Evolutionary conservation across 345 rosid species (phyloP).

Genomic region (Acer negundo): DNA sequence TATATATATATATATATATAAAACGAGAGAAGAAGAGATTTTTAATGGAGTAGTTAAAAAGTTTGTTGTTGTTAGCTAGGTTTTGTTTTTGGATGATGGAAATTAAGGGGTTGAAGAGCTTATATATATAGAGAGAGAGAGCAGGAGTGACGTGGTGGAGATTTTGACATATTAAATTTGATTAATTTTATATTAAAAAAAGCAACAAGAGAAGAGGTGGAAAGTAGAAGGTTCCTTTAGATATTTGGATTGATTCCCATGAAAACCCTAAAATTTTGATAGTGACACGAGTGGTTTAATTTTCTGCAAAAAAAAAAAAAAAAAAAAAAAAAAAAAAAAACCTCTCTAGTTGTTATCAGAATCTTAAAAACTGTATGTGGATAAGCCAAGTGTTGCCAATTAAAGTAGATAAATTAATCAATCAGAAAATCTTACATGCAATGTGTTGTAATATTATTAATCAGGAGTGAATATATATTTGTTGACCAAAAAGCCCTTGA

Average conservation of each 20-base stretch:
- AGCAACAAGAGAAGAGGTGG: not conserved
- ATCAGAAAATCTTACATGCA: not conserved
- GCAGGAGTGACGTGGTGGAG: conserved; percentile 14
- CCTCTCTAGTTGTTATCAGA: conserved; percentile 27
- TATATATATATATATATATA: no score
- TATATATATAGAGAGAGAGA: conserved; percentile 13
- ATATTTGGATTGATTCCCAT: conserved; percentile 37
- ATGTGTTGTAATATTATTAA: no score
- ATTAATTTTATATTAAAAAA: not conserved
- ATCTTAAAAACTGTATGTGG: conserved; percentile 28
- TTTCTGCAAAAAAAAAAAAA: not conserved
- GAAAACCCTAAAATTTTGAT: conserved; percentile 27
- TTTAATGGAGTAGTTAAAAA: not conserved
- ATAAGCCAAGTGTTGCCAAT: conserved; percentile 32
- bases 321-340: no score
- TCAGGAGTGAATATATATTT: no score
- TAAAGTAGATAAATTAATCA: conserved; percentile 24
- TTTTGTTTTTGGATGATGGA: not conserved
- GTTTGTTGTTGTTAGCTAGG: not conserved
- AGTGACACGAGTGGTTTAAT: conserved; percentile 30
- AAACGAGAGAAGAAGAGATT: not conserved
- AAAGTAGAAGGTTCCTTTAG: conserved; percentile 40
- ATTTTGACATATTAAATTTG: conserved; percentile 3
- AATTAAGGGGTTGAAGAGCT: not conserved
- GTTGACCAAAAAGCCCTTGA: conserved; percentile 12